Conservation (phyloP, 83 land plant species). For the Diphasiastrum complanatum region DNA sequence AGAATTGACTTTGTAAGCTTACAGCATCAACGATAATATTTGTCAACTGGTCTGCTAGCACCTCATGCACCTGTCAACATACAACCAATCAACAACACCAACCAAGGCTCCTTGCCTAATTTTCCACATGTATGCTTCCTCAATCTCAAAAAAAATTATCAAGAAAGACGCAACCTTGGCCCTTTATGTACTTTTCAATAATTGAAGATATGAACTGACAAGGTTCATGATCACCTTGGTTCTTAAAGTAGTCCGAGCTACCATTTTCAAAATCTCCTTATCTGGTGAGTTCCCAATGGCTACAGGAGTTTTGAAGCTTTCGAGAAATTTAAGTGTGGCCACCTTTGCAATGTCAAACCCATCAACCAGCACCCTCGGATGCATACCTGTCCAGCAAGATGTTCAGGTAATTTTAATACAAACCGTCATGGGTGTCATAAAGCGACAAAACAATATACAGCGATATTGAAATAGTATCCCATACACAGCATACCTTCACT, state of each 20-base stretch:
- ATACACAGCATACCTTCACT: slow-evolving; percentile 53
- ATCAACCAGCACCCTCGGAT: slow-evolving; percentile 93
- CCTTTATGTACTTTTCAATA: no score
- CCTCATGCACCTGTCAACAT: slow-evolving; percentile 67
- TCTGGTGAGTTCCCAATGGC: slow-evolving; percentile 79
- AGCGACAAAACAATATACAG: background rate
- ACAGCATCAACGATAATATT: slow-evolving; percentile 92
- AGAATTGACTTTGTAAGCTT: slow-evolving; percentile 10
- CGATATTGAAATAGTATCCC: background rate
- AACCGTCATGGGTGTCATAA: background rate
- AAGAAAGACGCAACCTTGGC: background rate
- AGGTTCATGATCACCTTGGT: slow-evolving; percentile 56
- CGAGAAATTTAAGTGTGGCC: slow-evolving; percentile 91
- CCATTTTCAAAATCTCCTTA: slow-evolving; percentile 93
- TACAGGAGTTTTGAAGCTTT: slow-evolving; percentile 88
- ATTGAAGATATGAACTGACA: slow-evolving; percentile 5
- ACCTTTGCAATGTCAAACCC: slow-evolving; percentile 99
- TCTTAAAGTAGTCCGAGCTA: slow-evolving; percentile 92
- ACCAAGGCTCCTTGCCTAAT: no score
- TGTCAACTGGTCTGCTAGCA: slow-evolving; percentile 91
- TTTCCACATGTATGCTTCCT: no score
- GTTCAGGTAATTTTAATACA: background rate
- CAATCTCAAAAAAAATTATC: background rate
- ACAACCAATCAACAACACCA: background rate
- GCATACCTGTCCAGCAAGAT: slow-evolving; percentile 56